phyloP scores from a whole-genome alignment of 805 yeast genomes.

The Barnettozyma californica region DNA sequence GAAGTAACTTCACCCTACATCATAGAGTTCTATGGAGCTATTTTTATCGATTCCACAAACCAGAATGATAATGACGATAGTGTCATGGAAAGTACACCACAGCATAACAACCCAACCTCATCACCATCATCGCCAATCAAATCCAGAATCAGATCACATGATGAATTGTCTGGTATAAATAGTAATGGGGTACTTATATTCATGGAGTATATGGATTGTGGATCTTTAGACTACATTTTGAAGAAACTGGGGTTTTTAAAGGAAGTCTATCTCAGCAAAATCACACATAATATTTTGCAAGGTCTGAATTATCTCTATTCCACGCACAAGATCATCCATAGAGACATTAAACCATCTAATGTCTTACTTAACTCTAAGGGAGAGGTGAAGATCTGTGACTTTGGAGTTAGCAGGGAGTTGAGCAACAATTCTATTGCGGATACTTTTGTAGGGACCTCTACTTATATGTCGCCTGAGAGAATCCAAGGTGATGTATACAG shows the following conservation, averaged over 20 bases:
- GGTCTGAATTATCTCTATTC: conserved; percentile 82
- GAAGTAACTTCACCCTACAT: conserved; percentile 82
- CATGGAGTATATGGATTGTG: conserved; percentile 96
- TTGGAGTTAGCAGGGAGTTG: conserved; percentile 91
- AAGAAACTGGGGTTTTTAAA: conserved; percentile 58
- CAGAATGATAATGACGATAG: conserved; percentile 5
- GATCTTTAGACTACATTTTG: conserved; percentile 79
- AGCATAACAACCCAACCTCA: not conserved
- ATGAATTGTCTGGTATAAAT: conserved; percentile 20
- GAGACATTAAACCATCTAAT: conserved; percentile 95
- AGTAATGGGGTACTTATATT: conserved; percentile 76
- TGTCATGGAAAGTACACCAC: not conserved
- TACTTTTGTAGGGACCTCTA: conserved; percentile 96
- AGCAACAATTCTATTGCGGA: conserved; percentile 87
- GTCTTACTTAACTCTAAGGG: conserved; percentile 85
- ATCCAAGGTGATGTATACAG: conserved; percentile 93
- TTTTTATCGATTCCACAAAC: conserved; percentile 43
- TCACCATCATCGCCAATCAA: conserved; percentile 2
- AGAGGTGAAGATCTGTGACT: conserved; percentile 87
- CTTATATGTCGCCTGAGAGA: conserved; percentile 97
- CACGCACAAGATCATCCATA: conserved; percentile 81
- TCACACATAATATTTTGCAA: conserved; percentile 68
- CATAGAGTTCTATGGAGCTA: conserved; percentile 89
- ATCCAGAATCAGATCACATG: conserved; percentile 6
- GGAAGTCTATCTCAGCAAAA: conserved; percentile 62